Conservation (phyloP, 2,329 filamentous ascomycete species). For the Emmonsiellopsis sp. region DNA sequence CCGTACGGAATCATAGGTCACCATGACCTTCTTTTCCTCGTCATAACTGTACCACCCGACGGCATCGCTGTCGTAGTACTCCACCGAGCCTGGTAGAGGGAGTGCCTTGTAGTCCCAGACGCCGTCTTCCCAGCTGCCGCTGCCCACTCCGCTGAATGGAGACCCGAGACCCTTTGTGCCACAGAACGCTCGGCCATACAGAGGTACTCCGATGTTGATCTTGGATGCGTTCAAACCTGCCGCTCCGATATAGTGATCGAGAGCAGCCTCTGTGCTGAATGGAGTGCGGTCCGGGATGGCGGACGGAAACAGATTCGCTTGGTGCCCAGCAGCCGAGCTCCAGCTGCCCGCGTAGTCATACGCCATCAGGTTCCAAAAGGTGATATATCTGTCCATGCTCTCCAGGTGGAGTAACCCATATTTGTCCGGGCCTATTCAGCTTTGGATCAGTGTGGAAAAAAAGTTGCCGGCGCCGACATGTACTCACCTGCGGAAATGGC, state of each 20-base stretch:
- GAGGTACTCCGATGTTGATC: slow-evolving; percentile 81
- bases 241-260: slow-evolving; percentile 59
- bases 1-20: slow-evolving; percentile 66
- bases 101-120: slow-evolving; percentile 85
- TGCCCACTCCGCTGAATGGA: slow-evolving; percentile 61
- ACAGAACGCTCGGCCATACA: slow-evolving; percentile 81
- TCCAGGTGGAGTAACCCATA: slow-evolving; percentile 31
- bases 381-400: slow-evolving; percentile 39
- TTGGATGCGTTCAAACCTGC: slow-evolving; percentile 59
- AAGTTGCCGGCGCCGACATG: no score
- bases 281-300: slow-evolving; percentile 59
- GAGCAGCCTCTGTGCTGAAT: slow-evolving; percentile 64
- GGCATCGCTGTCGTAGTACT: slow-evolving; percentile 50
- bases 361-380: slow-evolving; percentile 59
- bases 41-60: slow-evolving; percentile 70
- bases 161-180: slow-evolving; percentile 66
- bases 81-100: slow-evolving; percentile 56
- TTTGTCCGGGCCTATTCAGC: no score
- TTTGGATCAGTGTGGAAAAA: no score
- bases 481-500: no score
- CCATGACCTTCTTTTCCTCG: slow-evolving; percentile 48
- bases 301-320: slow-evolving; percentile 62
- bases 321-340: slow-evolving; percentile 64
- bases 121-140: slow-evolving; percentile 75
- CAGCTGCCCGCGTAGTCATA: slow-evolving; percentile 84